Evolutionary conservation across 192 early-diverging fungal species (phyloP), one percentile per base, ranked within the genome.

Genomic region (Dissophora ornata): DNA sequence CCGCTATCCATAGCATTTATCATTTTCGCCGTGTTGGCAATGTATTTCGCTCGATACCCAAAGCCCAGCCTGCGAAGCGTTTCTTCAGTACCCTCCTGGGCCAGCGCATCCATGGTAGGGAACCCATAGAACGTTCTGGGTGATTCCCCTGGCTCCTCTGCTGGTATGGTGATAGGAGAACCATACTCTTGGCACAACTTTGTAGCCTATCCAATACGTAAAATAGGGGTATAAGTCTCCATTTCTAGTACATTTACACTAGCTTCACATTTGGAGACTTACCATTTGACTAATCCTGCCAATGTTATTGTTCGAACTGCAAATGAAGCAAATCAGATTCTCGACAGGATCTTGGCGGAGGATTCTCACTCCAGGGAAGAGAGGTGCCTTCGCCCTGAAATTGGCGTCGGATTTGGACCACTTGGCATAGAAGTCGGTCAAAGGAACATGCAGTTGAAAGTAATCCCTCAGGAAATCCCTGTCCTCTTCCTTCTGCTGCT

Each of bases 11-110:
- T 60, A 10, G 68, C 64, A 52, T 92, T 80, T 22, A 81, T 57
- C 46, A 80, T 58, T 36, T 80, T 58, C 1, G 93, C 92, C 0
- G 94, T 90, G 30, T 89, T 79, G 16, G 84, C 84, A 57, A 98
- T 96, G 81, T 96, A 99, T 51, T 91, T 94, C 53, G 96, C 97
- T 9, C 97, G 84, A 69, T 99, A 99, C 4, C 97, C 97, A 69
- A 98, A 99, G 7, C 96, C 96, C 6, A 97, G 78, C 34, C 78
- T 64, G 15, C 90, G 80, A 44, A 99, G 70, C 34, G 82, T 78
- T 11, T 66, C 60, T 59, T 96, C 95, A 1, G 95, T 77, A 22
- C 83, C 82, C 15, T 84, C 81, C 33, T 67, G 44, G 19, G 83
- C 80, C 25, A 97, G 63, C 2, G 61, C 61, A 0, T 81, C 53